Evolutionary conservation across 768 basidiomycete species (phyloP), one percentile per base, ranked within the genome.

Genomic region (Hygrophorus pudorinus): DNA sequence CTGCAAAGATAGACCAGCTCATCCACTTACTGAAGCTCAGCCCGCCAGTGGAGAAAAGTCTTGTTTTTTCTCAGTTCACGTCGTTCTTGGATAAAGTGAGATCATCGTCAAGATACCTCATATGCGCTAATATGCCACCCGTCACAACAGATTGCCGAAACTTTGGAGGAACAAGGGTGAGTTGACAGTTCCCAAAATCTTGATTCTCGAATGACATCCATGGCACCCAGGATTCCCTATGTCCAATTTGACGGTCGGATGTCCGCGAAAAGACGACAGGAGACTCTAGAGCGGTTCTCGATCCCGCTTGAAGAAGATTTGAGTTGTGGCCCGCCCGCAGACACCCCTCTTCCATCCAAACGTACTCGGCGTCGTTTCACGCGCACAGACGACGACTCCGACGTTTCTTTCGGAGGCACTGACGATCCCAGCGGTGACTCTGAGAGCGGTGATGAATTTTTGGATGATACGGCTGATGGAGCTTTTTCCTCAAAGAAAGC

Each of bases 41-140:
- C 4, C 84, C 85, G 0, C 48, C 53, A 3, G 73, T 68, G 1
- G 84, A 89, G 49, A 93, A 93, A 59, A 82, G 83, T 2, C 65
- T 93, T 2, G 87, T 93, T 1, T 93, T 93, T 56, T 89, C 85
- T 2, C 90, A 93, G 53, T 93, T 91, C 54, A 93, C 88, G 3
- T 74, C 78, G 2, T 91, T 88, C 63, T 59, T 91, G 42, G 81
- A 87, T 64, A 83, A 87, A 66, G 87, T 82, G 48, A 39, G 56
- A 17, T 4, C 29, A 11, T 10, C 35, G 36, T 14, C 32, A 32
- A 29, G 10, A 6, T 34, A 27, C 17, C 44, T 18, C 2, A 20
- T 1, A 14, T 27, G 17, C 30, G 11, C 18, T 38, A 41, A 24
- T 44, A 27, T 40, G 45, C 24, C 53, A 16, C 14, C 21, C 17